phyloP scores from a whole-genome alignment of 441 rosid species.

The Flueggea neowawraea region DNA sequence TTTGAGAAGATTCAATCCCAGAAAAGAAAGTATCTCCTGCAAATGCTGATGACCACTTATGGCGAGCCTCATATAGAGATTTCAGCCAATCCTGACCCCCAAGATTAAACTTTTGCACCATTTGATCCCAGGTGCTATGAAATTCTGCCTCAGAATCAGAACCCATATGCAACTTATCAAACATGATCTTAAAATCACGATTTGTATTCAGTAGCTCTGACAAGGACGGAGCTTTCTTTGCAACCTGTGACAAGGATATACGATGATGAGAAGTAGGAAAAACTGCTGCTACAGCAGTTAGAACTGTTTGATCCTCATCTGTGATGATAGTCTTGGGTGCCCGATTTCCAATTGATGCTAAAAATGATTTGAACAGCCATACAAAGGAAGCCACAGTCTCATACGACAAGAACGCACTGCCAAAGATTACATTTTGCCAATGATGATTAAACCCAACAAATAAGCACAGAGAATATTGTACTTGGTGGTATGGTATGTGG shows the following conservation, averaged over 20 bases:
- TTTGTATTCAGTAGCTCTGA: background rate
- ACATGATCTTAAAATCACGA: background rate
- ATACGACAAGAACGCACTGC: conserved; percentile 9
- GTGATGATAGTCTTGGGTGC: conserved; percentile 7
- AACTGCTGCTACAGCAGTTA: background rate
- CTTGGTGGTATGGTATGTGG: conserved; percentile 2
- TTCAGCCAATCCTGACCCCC: background rate
- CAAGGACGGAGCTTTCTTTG: background rate
- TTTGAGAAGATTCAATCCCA: conserved; percentile 4
- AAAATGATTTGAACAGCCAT: conserved; percentile 12
- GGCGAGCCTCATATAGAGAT: background rate
- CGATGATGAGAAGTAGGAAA: background rate
- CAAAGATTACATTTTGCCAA: conserved; percentile 4
- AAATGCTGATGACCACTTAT: background rate
- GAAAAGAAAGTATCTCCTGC: background rate
- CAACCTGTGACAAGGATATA: background rate
- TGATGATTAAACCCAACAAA: conserved; percentile 10
- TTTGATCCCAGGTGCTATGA: conserved; percentile 3
- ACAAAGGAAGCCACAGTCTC: conserved; percentile 8
- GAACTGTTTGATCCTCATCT: conserved; percentile 1
- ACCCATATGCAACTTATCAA: background rate
- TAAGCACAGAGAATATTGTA: conserved; percentile 5
- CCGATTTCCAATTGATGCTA: background rate
- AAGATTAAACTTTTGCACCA: background rate
- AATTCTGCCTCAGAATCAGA: background rate